Evolutionary conservation across 2,329 filamentous ascomycete genomes (phyloP).

Genomic region (Microdochium paspali): DNA sequence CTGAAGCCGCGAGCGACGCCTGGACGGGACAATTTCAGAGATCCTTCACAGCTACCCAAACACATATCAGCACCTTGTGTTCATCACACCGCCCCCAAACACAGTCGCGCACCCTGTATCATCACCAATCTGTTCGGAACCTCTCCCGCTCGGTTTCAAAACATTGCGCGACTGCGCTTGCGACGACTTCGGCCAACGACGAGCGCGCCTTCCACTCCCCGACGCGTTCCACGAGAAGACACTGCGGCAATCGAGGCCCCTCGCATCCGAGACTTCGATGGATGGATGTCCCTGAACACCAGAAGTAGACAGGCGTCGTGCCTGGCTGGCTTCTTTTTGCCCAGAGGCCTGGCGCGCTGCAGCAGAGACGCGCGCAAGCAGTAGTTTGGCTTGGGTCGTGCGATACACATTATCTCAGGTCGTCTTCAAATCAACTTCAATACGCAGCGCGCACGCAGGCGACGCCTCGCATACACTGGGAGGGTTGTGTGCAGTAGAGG

Average conservation of each 20-base stretch:
- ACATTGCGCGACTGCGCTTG: neutral
- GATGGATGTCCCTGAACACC: slow-evolving; percentile 37
- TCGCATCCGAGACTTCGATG: slow-evolving; percentile 9
- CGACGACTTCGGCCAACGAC: neutral
- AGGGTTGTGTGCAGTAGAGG: too few relatives aligned
- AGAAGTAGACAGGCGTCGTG: slow-evolving; percentile 35
- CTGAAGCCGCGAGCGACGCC: neutral
- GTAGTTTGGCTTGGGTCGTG: neutral
- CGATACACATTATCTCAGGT: neutral
- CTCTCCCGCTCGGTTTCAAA: neutral
- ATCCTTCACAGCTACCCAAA: neutral
- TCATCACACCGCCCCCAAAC: neutral
- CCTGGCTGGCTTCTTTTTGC: slow-evolving; percentile 27
- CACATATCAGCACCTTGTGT: too few relatives aligned
- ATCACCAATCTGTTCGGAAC: neutral
- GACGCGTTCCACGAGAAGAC: neutral
- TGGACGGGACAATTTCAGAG: neutral
- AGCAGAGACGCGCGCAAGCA: neutral
- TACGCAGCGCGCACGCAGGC: too few relatives aligned
- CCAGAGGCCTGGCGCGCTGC: slow-evolving; percentile 4
- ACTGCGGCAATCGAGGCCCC: neutral
- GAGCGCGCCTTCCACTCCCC: neutral
- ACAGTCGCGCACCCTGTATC: neutral
- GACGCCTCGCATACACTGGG: too few relatives aligned
- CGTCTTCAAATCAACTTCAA: too few relatives aligned